These are phyloP conservation scores for Rosa rugosa DNA, from an alignment of 306 rosid species.

Conservation along the genomic window DNA sequence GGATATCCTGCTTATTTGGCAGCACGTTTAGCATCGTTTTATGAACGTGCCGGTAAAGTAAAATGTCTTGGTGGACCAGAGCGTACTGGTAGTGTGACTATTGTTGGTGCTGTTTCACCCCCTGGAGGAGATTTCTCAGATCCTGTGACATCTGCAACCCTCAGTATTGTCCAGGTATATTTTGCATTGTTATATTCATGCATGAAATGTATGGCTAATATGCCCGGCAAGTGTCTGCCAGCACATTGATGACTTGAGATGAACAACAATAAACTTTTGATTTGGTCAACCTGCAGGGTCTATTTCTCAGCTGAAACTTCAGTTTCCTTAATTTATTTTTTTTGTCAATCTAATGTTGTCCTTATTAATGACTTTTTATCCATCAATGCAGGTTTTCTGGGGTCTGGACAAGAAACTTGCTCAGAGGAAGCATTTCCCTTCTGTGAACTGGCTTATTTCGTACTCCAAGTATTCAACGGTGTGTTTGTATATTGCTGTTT, in stretches of 20 bases:
- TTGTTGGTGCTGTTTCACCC: constrained; percentile 99
- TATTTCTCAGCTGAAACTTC: not conserved
- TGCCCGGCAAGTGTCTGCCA: not conserved
- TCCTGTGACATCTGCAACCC: constrained; percentile 99
- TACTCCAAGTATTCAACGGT: constrained; percentile 93
- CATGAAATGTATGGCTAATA: not conserved
- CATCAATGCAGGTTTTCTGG: constrained; percentile 82
- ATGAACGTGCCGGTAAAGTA: constrained; percentile 99
- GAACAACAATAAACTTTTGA: not conserved
- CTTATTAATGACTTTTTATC: constrained; percentile 8
- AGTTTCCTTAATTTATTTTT: not conserved
- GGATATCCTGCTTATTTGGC: constrained; percentile 99
- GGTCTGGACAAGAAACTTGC: constrained; percentile 99
- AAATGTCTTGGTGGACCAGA: constrained; percentile 99
- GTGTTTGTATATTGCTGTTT: constrained; percentile 31
- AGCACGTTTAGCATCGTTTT: constrained; percentile 98
- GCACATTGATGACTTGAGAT: not conserved
- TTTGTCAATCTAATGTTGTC: not conserved
- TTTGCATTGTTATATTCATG: constrained; percentile 4
- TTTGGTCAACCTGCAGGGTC: not conserved
- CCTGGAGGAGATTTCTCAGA: constrained; percentile 99
- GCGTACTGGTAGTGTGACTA: constrained; percentile 97
- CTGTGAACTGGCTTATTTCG: constrained; percentile 99
- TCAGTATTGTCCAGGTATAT: constrained; percentile 95
- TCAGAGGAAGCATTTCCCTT: constrained; percentile 99